These are phyloP conservation scores for Cetradonia linearis DNA, from an alignment of 495 filamentous ascomycete species.

Conservation along the genomic window DNA sequence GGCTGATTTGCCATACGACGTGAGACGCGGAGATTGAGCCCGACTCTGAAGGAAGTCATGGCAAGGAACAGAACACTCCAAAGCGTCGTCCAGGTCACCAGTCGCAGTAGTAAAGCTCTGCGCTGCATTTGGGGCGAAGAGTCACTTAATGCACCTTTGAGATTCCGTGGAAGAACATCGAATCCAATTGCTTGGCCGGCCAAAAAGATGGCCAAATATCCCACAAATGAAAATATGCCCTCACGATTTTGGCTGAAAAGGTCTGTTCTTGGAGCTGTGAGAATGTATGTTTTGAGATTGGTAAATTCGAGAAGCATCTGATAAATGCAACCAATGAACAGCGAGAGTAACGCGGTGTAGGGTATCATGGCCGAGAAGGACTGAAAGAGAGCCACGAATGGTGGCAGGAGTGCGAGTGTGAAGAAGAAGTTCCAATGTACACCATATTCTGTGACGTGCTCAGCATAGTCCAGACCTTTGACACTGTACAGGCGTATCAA, in stretches of 20 bases:
- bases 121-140: slow-evolving; percentile 30
- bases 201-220: slow-evolving; percentile 92
- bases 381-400: slow-evolving; percentile 81
- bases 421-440: slow-evolving; percentile 99
- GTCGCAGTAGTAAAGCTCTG: slow-evolving; percentile 46
- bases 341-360: slow-evolving; percentile 61
- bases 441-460: slow-evolving; percentile 96
- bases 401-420: slow-evolving; percentile 79
- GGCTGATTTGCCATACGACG: slow-evolving; percentile 86
- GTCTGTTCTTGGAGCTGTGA: slow-evolving; percentile 68
- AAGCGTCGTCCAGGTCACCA: slow-evolving; percentile 48
- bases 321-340: slow-evolving; percentile 55
- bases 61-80: slow-evolving; percentile 61
- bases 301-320: slow-evolving; percentile 68
- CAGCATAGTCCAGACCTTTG: slow-evolving; percentile 90
- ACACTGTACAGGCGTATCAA: slow-evolving; percentile 75
- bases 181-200: slow-evolving; percentile 76
- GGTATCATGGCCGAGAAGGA: slow-evolving; percentile 48
- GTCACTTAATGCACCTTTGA: slow-evolving; percentile 22
- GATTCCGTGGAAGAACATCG: slow-evolving; percentile 57
- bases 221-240: slow-evolving; percentile 83
- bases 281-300: slow-evolving; percentile 66
- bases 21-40: slow-evolving; percentile 65
- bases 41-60: slow-evolving; percentile 56
- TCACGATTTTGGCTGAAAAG: slow-evolving; percentile 84